Percentiles rank a stretch among this genome's conserved stretches.
These are phyloP conservation scores for Linderniella brevidens DNA, from an alignment of 257 asterid genomes.

Conservation along the genomic window DNA sequence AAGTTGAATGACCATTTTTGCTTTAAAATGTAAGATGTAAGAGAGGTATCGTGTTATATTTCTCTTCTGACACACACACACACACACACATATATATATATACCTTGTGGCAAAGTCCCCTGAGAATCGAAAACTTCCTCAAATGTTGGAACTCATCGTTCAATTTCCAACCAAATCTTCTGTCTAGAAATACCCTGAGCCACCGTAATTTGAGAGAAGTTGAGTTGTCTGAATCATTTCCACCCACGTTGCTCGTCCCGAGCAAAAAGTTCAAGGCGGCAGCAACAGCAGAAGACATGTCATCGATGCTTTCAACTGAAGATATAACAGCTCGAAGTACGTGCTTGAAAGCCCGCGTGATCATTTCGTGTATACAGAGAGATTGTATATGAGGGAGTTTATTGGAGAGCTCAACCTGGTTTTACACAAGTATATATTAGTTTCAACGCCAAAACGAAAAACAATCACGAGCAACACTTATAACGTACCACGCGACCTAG, in stretches of 20 bases:
- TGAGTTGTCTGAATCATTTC: conserved; percentile 20
- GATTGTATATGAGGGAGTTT: conserved; percentile 97
- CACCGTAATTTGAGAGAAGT: conserved; percentile 46
- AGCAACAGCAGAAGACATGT: conserved; percentile 60
- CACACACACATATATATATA: too few relatives aligned
- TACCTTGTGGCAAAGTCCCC: conserved; percentile 97
- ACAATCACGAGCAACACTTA: neutral
- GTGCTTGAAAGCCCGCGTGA: conserved; percentile 92
- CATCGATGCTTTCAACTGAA: conserved; percentile 39
- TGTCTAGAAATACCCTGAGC: conserved; percentile 43
- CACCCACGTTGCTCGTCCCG: conserved; percentile 38
- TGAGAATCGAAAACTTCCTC: conserved; percentile 73
- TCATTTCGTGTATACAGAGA: conserved; percentile 98
- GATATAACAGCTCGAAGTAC: conserved; percentile 86
- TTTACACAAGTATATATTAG: conserved; percentile 15
- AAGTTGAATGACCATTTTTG: neutral
- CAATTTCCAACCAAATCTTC: conserved; percentile 68
- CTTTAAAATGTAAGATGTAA: conserved; percentile 10
- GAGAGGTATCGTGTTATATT: too few relatives aligned
- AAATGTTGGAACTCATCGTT: conserved; percentile 58
- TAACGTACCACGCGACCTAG: conserved; percentile 90
- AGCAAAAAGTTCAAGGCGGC: conserved; percentile 73
- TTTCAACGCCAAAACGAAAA: neutral
- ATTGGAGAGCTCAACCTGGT: conserved; percentile 89
- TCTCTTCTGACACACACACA: conserved; percentile 1